Base-by-base conservation (phyloP, 2,329 filamentous ascomycete genomes). In the Tolypocladium nubicola region DNA sequence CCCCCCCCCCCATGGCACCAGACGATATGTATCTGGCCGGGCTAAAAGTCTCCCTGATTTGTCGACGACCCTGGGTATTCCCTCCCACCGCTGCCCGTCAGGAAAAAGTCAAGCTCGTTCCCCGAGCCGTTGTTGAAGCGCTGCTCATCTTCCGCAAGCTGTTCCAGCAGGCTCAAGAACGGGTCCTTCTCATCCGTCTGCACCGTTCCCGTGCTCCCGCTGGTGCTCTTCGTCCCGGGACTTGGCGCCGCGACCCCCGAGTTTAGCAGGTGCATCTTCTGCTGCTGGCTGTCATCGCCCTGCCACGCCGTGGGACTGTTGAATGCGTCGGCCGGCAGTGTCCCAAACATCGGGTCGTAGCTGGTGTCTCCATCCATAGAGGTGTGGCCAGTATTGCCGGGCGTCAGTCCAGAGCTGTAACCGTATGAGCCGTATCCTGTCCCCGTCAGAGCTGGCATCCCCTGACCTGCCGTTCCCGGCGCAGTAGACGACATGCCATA, bases 121-220 rank as follows among this genome's bases (percentile, higher is more conserved):
- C 86, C 87, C 11, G 85, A 82, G 0, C 86, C 88, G 55, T 82
- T 76, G 47, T 78, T 77, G 56, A 72, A 66, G 26, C 69, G 68
- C 56, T 88, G 81, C 70, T 93, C 89, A 65, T 90, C 91, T 70
- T 94, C 89, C 0, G 89, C 89, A 58, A 94, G 77, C 71, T 94
- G 89, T 68, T 94, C 89, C 40, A 94, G 74, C 47, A 94, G 72
- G 60, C 83, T 88, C 45, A 94, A 71, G 66, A 95, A 94, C 0
- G 89, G 89, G 66, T 94, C 90, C 64, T 89, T 91, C 62, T 93
- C 89, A 23, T 85, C 80, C 2, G 75, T 76, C 3, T 74, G 68
- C 0, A 70, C 75, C 1, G 77, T 78, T 2, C 73, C 77, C 0
- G 76, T 76, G 58, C 78, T 80, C 11, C 75, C 78, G 47, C 76